phyloP scores from a whole-genome alignment of 768 basidiomycete species.

The Xerocomellus intermedius region DNA sequence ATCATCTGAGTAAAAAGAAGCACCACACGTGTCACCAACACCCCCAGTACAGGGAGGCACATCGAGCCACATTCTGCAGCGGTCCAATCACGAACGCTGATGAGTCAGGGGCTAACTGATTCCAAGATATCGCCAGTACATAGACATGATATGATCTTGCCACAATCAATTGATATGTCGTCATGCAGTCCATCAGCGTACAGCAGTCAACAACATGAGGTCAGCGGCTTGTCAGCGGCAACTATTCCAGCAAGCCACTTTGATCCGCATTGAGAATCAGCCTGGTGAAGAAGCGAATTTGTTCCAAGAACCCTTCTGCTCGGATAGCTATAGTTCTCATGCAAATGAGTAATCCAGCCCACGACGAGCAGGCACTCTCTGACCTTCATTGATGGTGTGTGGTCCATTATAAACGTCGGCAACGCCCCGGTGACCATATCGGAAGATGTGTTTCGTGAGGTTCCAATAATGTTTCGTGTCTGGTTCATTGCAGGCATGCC shows the following conservation, averaged over 20 bases:
- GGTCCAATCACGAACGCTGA: slow-evolving; percentile 9
- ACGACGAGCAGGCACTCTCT: neutral
- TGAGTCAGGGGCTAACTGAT: neutral
- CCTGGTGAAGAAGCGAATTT: slow-evolving; percentile 33
- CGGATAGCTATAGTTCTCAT: slow-evolving; percentile 24
- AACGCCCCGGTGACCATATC: slow-evolving; percentile 38
- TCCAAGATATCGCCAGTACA: neutral
- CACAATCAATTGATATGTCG: neutral
- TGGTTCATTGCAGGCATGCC: slow-evolving; percentile 15
- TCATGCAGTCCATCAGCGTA: too few relatives aligned
- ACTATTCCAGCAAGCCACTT: slow-evolving; percentile 17
- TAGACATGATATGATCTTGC: neutral
- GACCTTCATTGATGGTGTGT: slow-evolving; percentile 32
- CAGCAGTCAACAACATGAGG: neutral
- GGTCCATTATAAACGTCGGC: slow-evolving; percentile 36
- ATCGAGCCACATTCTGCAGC: slow-evolving; percentile 20
- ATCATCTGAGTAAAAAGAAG: slow-evolving; percentile 12
- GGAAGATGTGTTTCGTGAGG: slow-evolving; percentile 46
- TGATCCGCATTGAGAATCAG: slow-evolving; percentile 35
- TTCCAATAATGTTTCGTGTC: slow-evolving; percentile 48
- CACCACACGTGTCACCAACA: neutral
- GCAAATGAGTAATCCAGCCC: slow-evolving; percentile 6
- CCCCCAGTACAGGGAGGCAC: slow-evolving; percentile 21
- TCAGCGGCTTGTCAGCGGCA: neutral
- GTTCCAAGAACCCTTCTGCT: slow-evolving; percentile 29